Base-by-base conservation (phyloP, 2,329 filamentous ascomycete species). In the Fusarium denticulatum region DNA sequence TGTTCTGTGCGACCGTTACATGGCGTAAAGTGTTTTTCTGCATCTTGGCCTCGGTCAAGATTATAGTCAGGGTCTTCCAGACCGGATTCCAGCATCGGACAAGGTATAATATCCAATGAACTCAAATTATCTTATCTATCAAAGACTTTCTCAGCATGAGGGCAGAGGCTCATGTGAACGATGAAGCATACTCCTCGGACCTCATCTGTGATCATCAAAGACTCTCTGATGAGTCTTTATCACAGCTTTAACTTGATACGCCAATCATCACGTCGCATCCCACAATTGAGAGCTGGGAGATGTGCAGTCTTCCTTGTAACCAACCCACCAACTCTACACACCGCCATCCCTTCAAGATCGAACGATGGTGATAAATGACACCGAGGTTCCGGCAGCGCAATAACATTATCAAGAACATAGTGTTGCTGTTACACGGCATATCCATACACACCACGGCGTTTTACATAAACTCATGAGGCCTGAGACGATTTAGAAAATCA, bases 41-140 rank as follows among this genome's bases (percentile, higher is more conserved):
- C 64, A 62, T 60, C 62, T 72, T 64, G 60, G 36, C 65, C 65
- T 66, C 69, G 63, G 72, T 75, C 67, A 75, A 34, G 12, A 39
- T 69, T 34, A 60, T 49, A 40, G 37, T 47, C 57, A 43, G 47
- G 50, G n/a, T 40, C 34, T n/a, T 59, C 57, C 63, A 68, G 75
- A 69, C 76, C 71, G 71, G 63, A 64, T 49, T 56, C 63, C 47
- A 36, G 40, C 59, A 50, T 57, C 24, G 42, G 32, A 28, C 34
- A 14, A 47, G 24, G 14, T 34, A 42, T 37, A 24, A 42, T 37
- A 24, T 46, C 76, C 76, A 77, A 77, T 77, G 56, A 56, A 28
- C 52, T 53, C 40, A 30, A 42, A 50, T 37, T 40, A 43, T 71
- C 77, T 78, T 77, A 77, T 77, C 76, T 77, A 32, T 62, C 46